These are phyloP conservation scores for Bruguiera sexangula DNA, from an alignment of 345 rosid species.

Conservation along the genomic window DNA sequence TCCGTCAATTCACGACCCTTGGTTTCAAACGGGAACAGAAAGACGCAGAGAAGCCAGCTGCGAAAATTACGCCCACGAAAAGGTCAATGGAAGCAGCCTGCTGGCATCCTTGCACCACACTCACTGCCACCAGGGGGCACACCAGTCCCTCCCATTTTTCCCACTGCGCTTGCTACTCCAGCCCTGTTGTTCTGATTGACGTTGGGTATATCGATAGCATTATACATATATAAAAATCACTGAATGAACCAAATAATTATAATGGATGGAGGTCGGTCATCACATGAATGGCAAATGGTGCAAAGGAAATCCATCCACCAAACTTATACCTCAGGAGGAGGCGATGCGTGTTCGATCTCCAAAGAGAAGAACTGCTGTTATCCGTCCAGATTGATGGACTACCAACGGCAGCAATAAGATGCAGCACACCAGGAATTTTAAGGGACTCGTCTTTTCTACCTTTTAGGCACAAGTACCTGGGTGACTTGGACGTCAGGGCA, in stretches of 20 bases:
- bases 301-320: too few species aligned
- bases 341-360: slow-evolving; percentile 84
- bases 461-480: slow-evolving; percentile 72
- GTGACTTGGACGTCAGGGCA: slow-evolving; percentile 66
- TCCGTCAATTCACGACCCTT: slow-evolving; percentile 43
- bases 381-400: slow-evolving; percentile 46
- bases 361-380: slow-evolving; percentile 72
- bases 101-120: slow-evolving; percentile 76
- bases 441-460: slow-evolving; percentile 64
- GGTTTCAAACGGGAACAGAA: slow-evolving; percentile 76
- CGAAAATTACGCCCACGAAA: slow-evolving; percentile 52
- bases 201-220: slow-evolving; percentile 71
- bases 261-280: too few species aligned
- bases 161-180: slow-evolving; percentile 75
- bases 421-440: slow-evolving; percentile 54
- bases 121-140: slow-evolving; percentile 84
- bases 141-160: slow-evolving; percentile 86
- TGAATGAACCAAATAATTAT: too few species aligned
- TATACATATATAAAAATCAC: too few species aligned
- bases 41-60: slow-evolving; percentile 56
- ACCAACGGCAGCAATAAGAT: slow-evolving; percentile 68
- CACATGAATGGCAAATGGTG: too few species aligned
- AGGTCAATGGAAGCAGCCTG: slow-evolving; percentile 57
- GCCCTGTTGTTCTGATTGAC: slow-evolving; percentile 83
- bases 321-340: slow-evolving; percentile 28